Evolutionary conservation across 768 basidiomycete species (phyloP).

Genomic region (Chalciporus piperatus): DNA sequence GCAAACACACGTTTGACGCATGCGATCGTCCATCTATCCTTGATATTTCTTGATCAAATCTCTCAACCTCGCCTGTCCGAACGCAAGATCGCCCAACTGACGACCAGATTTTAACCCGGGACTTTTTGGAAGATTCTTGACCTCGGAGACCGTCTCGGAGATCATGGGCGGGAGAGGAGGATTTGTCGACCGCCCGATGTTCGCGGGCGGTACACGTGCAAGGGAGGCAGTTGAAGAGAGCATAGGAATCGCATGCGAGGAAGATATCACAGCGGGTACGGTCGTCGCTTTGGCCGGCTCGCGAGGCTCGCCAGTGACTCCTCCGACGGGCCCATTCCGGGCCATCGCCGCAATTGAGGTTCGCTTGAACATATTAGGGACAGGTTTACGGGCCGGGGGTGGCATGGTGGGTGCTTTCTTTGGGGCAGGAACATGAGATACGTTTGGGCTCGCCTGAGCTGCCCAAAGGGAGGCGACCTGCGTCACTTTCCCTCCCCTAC

Average conservation of each 20-base stretch:
- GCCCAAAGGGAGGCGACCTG: slow-evolving; percentile 77
- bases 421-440: slow-evolving; percentile 2
- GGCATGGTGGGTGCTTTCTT: slow-evolving; percentile 9
- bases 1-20: neutral
- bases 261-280: slow-evolving; percentile 66
- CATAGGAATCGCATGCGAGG: slow-evolving; percentile 69
- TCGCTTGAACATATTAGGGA: slow-evolving; percentile 9
- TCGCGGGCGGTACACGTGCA: slow-evolving; percentile 43
- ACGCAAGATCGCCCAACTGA: slow-evolving; percentile 51
- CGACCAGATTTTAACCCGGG: slow-evolving; percentile 10
- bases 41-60: slow-evolving; percentile 86
- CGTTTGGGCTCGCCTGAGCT: slow-evolving; percentile 33
- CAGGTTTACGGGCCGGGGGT: slow-evolving; percentile 12
- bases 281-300: slow-evolving; percentile 57
- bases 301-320: neutral
- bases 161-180: slow-evolving; percentile 34
- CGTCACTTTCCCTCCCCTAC: slow-evolving; percentile 70
- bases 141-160: slow-evolving; percentile 28
- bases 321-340: neutral
- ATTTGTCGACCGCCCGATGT: slow-evolving; percentile 27
- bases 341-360: slow-evolving; percentile 3
- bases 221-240: slow-evolving; percentile 77
- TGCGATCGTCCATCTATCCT: slow-evolving; percentile 21
- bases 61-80: slow-evolving; percentile 73
- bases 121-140: slow-evolving; percentile 10